Base-by-base conservation (phyloP, 805 yeast species). In the Komagataella mondaviorum region DNA sequence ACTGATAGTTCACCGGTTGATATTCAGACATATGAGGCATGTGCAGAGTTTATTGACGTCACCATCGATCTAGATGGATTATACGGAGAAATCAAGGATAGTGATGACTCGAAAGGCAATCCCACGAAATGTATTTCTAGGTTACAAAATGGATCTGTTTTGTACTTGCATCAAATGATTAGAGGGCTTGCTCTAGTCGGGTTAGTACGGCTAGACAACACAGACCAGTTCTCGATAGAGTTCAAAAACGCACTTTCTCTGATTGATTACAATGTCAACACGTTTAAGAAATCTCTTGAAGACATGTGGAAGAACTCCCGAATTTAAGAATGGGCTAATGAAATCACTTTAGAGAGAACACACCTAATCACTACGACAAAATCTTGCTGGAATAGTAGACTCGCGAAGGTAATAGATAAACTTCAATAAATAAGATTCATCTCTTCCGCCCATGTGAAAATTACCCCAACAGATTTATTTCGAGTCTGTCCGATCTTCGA, bases 1-100 rank as follows among this genome's bases (percentile, higher is more conserved):
- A 91, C 98, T 0, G 99, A 93, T 64, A 86, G 96, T 0, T 82
- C 90, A 1, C 97, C 98, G 0, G 96, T 91, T 45, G 98, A 91
- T 67, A 85, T 88, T 45, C 96, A 89, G 61, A 87, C 95, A 0
- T 93, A 93, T 63, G 97, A 93, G 64, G 95, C 91, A 1, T 93
- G 98, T 66, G 95, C 97, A 0, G 98, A 93, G 61, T 93, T 93
- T 61, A 91, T 93, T 48, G 98, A 93, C 64, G 93, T 91, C 14
- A 83, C 96, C 3, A 83, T 89, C 23, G 98, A 93, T 61, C 69
- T 93, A 56, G 90, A 88, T 58, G 85, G 85, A 49, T 64, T 85
- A 47, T 84, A 85, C 57, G 48, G 44, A 17, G 50, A 20, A 16
- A 46, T 36, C 10, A 17, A 14, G 20, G 22, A 47, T 6, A n/a